Base-by-base conservation (phyloP, 2,329 filamentous ascomycete species). In the Aspergillus sp. region DNA sequence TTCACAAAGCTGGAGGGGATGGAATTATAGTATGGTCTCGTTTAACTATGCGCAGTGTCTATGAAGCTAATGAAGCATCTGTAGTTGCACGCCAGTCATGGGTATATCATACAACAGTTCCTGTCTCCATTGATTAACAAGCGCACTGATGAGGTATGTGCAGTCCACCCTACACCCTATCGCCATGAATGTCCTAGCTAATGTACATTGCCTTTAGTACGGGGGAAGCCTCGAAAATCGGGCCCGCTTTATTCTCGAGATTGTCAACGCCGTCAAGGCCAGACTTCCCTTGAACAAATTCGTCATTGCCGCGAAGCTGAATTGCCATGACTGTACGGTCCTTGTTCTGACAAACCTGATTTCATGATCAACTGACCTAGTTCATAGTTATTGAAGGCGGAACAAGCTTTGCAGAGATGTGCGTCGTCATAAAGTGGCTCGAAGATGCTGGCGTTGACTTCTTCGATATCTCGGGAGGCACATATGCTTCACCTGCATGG, bases 391-490 rank as follows among this genome's bases (percentile, higher is more conserved):
- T 65, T 27, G 49, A 64, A 40, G 63, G 60, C 6, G 63, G 63
- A 15, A 48, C 54, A 35, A 63, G 58, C 55, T 65, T 65, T 40
- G 62, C 62, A 9, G 63, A 64, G 37, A 55, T 59, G 40, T 64
- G 62, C 43, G 60, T 64, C 15, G 62, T 65, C 14, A 64, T 64
- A 15, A 64, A 64, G 44, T 66, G 64, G 64, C 57, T 66, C 15
- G 64, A 66, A 48, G 64, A 66, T 6, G 61, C 64, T 6, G 64
- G 64, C 11, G 61, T 66, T 1, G 64, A 66, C 27, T 65, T 65
- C 43, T 66, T 66, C 45, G 62, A 65, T 21, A 64, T 66, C 4
- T 65, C 64, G 3, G 64, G 64, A 3, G 64, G 64, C 9, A 66
- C 64, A 0, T 66, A 66, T 24, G 64, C 52, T 2, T 64, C 64